Percentiles rank a stretch among this genome's conserved stretches.
phyloP scores from a whole-genome alignment of 1,139 yeast genomes.

The Debaryomyces singareniensis region DNA sequence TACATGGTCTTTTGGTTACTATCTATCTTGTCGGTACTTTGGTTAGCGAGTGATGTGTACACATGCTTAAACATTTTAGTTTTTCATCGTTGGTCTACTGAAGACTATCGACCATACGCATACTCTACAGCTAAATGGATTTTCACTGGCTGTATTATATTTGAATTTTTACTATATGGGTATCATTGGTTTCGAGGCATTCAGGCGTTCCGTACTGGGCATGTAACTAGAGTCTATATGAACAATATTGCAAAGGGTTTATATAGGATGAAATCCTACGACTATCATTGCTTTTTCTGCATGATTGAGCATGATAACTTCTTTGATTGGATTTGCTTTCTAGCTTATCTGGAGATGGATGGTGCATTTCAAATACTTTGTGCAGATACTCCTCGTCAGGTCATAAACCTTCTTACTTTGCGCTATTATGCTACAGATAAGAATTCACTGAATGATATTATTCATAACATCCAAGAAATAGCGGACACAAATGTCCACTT shows the following conservation, averaged over 20 bases:
- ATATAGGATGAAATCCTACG: conserved; percentile 53
- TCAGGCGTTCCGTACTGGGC: conserved; percentile 50
- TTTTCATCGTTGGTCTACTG: conserved; percentile 67
- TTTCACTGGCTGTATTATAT: conserved; percentile 79
- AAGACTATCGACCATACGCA: conserved; percentile 50
- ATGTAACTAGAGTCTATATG: conserved; percentile 67
- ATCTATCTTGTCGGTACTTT: conserved; percentile 48
- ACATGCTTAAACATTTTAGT: conserved; percentile 74
- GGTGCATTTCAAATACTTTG: conserved; percentile 58
- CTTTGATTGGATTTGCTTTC: conserved; percentile 64
- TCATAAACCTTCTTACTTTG: conserved; percentile 70
- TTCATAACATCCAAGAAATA: conserved; percentile 47
- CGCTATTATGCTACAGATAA: conserved; percentile 48
- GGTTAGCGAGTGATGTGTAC: conserved; percentile 69
- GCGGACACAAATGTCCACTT: conserved; percentile 58
- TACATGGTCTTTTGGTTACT: conserved; percentile 48
- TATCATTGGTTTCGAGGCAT: conserved; percentile 59
- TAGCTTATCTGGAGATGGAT: conserved; percentile 61
- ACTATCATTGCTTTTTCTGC: conserved; percentile 67
- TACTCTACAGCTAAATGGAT: conserved; percentile 66
- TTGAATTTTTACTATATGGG: conserved; percentile 54
- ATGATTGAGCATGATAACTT: conserved; percentile 60
- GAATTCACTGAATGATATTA: conserved; percentile 37
- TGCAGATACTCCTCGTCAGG: conserved; percentile 89
- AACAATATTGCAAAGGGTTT: conserved; percentile 55